Base-by-base conservation (phyloP, 2,329 filamentous ascomycete species). In the Pseudodiploospora longispora region DNA sequence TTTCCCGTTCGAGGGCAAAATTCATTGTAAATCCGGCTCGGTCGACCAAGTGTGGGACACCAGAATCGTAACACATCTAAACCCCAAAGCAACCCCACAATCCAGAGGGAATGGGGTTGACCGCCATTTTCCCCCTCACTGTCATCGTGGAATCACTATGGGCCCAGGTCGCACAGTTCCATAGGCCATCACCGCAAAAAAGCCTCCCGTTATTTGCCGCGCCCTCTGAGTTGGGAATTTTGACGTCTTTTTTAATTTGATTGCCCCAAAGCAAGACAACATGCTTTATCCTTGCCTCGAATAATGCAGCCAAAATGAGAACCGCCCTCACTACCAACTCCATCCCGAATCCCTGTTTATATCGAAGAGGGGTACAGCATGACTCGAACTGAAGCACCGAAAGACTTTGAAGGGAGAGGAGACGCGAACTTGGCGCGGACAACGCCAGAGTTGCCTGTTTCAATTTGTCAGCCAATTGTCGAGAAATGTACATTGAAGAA, bases 351-450 rank as follows among this genome's bases (percentile, higher is more conserved):
- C 65, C 64, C 64, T 66, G 63, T 73, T 85, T 91, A 95, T 85
- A 96, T 93, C 77, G 87, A 89, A 67, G 88, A 94, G 72, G 89
- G 89, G 82, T 95, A 95, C 74, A 95, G 80, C 89, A 95, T 95
- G 74, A 95, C 82, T 74, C 90, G 85, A 76, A 95, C 86, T 64
- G 87, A 90, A 69, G 89, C 88, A 75, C 90, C 89, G 79, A 97
- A 96, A 68, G 87, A 89, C 79, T 90, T 90, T 63, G 93, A 82
- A 67, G 93, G 93, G 60, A 98, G 89, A 72, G 95, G 95, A 75
- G 82, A 80, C 71, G 85, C 77, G 84, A 98, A 98, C 76, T 95
- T 91, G 73, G 90, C 91, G 70, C 93, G 86, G 69, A 98, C 93
- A 66, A 96, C 87, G 66, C 93, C 93, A 61, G 87, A 95, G 85